These are phyloP conservation scores for Salvia sclarea DNA, from an alignment of 305 asterid genomes.

Conservation along the genomic window DNA sequence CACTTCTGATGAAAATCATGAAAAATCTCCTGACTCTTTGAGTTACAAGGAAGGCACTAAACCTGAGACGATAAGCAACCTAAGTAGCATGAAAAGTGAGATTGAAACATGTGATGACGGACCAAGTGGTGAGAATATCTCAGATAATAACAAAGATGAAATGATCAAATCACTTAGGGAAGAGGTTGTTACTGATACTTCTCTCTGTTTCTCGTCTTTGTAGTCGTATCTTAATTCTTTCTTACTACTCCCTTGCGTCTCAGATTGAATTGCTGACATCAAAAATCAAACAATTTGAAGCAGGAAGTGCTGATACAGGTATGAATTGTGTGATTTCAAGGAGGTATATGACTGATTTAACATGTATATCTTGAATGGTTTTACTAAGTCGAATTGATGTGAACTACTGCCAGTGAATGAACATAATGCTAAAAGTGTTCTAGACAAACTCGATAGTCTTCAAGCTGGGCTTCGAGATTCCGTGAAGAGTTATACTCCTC, in stretches of 20 bases:
- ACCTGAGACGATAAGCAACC: constrained; percentile 32
- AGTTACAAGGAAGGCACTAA: constrained; percentile 27
- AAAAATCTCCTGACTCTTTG: constrained; percentile 35
- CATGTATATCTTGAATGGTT: constrained; percentile 20
- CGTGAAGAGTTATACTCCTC: constrained; percentile 69
- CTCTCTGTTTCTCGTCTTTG: constrained; percentile 13
- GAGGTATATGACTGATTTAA: constrained; percentile 17
- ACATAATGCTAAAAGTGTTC: constrained; percentile 31
- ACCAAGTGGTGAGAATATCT: constrained; percentile 38
- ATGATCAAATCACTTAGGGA: constrained; percentile 51
- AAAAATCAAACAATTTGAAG: constrained; percentile 59
- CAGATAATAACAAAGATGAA: constrained; percentile 47
- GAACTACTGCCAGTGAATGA: constrained; percentile 45
- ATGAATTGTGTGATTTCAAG: constrained; percentile 28
- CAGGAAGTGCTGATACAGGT: constrained; percentile 54
- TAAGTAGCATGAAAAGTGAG: constrained; percentile 38
- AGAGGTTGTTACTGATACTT: constrained; percentile 58
- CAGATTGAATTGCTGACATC: constrained; percentile 73
- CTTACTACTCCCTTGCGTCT: constrained; percentile 36
- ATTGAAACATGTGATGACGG: constrained; percentile 43
- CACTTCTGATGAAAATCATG: constrained; percentile 39
- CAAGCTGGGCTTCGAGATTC: constrained; percentile 45
- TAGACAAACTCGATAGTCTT: constrained; percentile 41
- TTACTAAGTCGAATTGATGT: constrained; percentile 25
- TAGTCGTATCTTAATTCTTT: constrained; percentile 30